Base-by-base conservation (phyloP, 441 rosid species). In the Omphalea diandra region DNA sequence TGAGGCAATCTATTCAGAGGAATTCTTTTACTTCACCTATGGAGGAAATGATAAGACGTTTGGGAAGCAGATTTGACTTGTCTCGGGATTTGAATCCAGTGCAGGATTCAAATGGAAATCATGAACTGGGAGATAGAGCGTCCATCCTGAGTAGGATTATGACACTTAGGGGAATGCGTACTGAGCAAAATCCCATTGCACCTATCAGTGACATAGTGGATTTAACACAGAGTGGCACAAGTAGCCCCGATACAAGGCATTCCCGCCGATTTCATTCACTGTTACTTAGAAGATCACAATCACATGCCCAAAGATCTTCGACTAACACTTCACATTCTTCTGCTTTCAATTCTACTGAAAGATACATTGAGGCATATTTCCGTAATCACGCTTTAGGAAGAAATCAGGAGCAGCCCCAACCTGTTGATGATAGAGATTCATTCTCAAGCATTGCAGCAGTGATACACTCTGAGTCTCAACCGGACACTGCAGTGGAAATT, bases 1-100 rank as follows among this genome's bases (percentile, higher is more conserved):
- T 84, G 83, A 90, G 98, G 88, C 96, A 89, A 74, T 80, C 86
- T 18, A 81, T 88, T 77, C 92, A 84, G 43, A 78, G 98, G 75
- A 83, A 82, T 61, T 73, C 88, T 29, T 78, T 83, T 66, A 80
- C 79, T 71, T 82, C 83, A 68, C 91, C 98, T 0, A 73, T 93
- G 80, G 98, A 93, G 63, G 97, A 89, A 76, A 85, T 93, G 90
- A 88, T 93, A 67, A 88, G 91, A 60, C 93, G 87, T 46, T 81
- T 90, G 72, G 88, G 89, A 75, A 88, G 80, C 74, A 83, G 96
- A 76, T 85, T 86, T 73, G 93, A 93, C 73, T 74, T 84, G 71
- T 35, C 80, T 26, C 79, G 85, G 57, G 93, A 87, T 71, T 72
- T 86, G 74, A 66, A 81, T 60, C 82, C 77, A 2, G 77, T 81